These are phyloP conservation scores for Clavariopsis aquatica DNA, from an alignment of 495 filamentous ascomycete genomes.

Conservation along the genomic window DNA sequence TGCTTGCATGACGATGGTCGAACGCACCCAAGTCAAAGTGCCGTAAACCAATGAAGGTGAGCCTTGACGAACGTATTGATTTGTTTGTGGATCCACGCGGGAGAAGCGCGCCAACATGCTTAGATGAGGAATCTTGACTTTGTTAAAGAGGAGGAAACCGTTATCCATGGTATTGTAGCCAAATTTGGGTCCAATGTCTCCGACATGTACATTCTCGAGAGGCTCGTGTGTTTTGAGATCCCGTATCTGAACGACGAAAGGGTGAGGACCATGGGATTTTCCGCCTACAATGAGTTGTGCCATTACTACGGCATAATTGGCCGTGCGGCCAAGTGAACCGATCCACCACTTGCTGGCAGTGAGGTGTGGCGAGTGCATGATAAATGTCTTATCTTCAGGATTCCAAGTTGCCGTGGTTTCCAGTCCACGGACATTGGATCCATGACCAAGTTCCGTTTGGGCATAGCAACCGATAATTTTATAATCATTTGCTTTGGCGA, in stretches of 20 bases:
- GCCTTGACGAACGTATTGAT: slow-evolving; percentile 63
- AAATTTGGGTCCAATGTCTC: slow-evolving; percentile 75
- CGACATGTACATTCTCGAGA: slow-evolving; percentile 67
- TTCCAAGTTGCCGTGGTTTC: slow-evolving; percentile 76
- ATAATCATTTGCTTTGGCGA: slow-evolving; percentile 63
- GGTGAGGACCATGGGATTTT: slow-evolving; percentile 69
- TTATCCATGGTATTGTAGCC: slow-evolving; percentile 76
- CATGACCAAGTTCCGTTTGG: slow-evolving; percentile 75
- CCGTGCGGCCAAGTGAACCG: slow-evolving; percentile 68
- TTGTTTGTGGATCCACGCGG: slow-evolving; percentile 60
- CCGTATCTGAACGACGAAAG: slow-evolving; percentile 74
- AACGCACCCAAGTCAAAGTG: slow-evolving; percentile 71
- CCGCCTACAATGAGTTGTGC: slow-evolving; percentile 66
- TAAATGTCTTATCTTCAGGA: slow-evolving; percentile 65
- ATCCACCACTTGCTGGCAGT: slow-evolving; percentile 81
- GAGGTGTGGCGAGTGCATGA: slow-evolving; percentile 64
- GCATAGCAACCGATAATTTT: slow-evolving; percentile 74
- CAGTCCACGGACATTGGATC: slow-evolving; percentile 71
- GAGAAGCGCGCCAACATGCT: slow-evolving; percentile 69
- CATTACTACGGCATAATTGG: slow-evolving; percentile 75
- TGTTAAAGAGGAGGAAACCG: slow-evolving; percentile 71
- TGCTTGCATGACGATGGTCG: slow-evolving; percentile 67
- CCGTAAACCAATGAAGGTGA: slow-evolving; percentile 68
- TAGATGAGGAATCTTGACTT: slow-evolving; percentile 66
- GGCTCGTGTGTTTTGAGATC: slow-evolving; percentile 70